Conservation (phyloP, 768 basidiomycete species). For the Lanmaoa rubissima region DNA sequence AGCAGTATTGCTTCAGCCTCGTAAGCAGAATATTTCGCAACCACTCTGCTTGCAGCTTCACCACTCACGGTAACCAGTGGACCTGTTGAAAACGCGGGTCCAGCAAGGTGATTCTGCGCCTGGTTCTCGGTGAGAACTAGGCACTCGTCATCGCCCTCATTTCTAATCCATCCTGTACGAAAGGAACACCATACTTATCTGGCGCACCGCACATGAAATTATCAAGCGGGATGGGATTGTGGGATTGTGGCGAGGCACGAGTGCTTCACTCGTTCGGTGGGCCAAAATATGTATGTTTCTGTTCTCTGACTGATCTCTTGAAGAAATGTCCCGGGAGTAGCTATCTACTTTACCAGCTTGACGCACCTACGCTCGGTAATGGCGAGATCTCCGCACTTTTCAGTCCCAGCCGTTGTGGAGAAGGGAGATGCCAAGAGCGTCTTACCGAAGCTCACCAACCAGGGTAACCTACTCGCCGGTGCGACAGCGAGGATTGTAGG, state of each 20-base stretch:
- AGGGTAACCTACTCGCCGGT: slow-evolving; percentile 85
- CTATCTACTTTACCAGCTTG: slow-evolving; percentile 85
- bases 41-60: not conserved
- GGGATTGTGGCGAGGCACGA: slow-evolving; percentile 89
- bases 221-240: slow-evolving; percentile 57
- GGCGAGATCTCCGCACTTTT: slow-evolving; percentile 71
- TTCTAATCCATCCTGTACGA: not conserved
- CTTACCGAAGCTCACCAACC: slow-evolving; percentile 65
- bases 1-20: slow-evolving; percentile 72
- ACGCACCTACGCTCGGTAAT: slow-evolving; percentile 78
- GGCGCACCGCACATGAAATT: slow-evolving; percentile 55
- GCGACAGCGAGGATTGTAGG: slow-evolving; percentile 78
- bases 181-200: slow-evolving; percentile 42
- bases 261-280: slow-evolving; percentile 73
- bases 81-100: slow-evolving; percentile 88
- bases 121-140: slow-evolving; percentile 36
- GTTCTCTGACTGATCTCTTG: not conserved
- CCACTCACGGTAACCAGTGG: slow-evolving; percentile 47
- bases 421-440: slow-evolving; percentile 42
- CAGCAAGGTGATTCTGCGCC: slow-evolving; percentile 70
- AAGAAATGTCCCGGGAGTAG: slow-evolving; percentile 92
- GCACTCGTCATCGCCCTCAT: not conserved
- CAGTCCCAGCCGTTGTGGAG: slow-evolving; percentile 26
- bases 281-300: slow-evolving; percentile 2
- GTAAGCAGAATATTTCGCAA: slow-evolving; percentile 38